These are phyloP conservation scores for Agaricus subrufescens DNA, from an alignment of 768 basidiomycete genomes.

Conservation along the genomic window DNA sequence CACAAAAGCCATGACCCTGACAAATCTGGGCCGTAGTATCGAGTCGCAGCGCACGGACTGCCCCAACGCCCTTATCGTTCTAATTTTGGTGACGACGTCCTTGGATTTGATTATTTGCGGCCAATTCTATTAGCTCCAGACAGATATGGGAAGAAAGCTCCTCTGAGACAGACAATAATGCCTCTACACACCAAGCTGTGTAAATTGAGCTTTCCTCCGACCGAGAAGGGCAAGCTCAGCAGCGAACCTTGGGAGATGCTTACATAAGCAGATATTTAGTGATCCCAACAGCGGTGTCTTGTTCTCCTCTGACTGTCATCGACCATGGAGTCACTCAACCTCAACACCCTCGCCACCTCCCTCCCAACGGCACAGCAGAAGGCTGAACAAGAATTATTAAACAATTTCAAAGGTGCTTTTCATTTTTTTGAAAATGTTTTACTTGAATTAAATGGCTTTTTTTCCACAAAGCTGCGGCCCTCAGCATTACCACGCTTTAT, in stretches of 20 bases:
- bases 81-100: no score
- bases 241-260: neutral
- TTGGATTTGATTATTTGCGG: no score
- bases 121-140: no score
- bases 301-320: slow-evolving; percentile 7
- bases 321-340: slow-evolving; percentile 70
- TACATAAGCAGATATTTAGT: slow-evolving; percentile 1
- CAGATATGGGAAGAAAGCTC: no score
- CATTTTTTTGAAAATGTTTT: slow-evolving; percentile 12
- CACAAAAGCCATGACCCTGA: no score
- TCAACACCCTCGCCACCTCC: slow-evolving; percentile 74
- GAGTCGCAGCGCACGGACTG: no score
- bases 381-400: slow-evolving; percentile 75
- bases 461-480: slow-evolving; percentile 57
- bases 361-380: slow-evolving; percentile 70
- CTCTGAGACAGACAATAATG: no score
- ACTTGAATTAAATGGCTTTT: slow-evolving; percentile 3
- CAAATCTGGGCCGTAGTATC: no score
- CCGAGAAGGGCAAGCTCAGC: neutral
- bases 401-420: slow-evolving; percentile 73
- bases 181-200: no score
- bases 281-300: neutral
- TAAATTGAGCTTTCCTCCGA: no score
- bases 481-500: slow-evolving; percentile 83
- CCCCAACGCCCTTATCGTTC: no score